Base-by-base conservation (phyloP, 768 basidiomycete species). In the Cyathus striatus region DNA sequence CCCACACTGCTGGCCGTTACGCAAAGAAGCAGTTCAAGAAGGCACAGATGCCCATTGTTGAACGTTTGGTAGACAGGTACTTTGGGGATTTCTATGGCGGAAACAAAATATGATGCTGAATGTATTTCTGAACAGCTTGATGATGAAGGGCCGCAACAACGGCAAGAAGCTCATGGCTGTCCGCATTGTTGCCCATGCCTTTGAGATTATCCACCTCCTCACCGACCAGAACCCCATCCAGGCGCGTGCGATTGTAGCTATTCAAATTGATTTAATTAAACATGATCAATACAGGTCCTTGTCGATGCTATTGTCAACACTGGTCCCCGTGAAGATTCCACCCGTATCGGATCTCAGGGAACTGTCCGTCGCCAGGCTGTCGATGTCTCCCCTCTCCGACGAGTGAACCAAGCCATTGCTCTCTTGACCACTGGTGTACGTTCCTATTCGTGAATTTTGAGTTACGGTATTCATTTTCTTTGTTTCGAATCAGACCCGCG, bases 101-200 rank as follows among this genome's bases (percentile, higher is more conserved):
- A 30, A 18, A 34, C 3, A 12, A 22, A 9, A 23, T 43, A 22
- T 23, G 20, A 37, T 42, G 46, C 13, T 39, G 9, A 43, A 36
- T 21, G 33, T 20, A 12, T 36, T 7, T 36, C 20, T 36, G 9
- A 18, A 12, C 54, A 95, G 92, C 68, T 72, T 99, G 65, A 99
- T 99, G 96, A 99, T 99, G 96, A 96, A 98, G 75, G 96, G 96
- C 49, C 93, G 96, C 70, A 99, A 98, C 85, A 98, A 94, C 73
- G 96, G 96, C 63, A 97, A 98, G 79, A 98, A 98, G 74, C 84
- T 98, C 65, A 72, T 99, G 68, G 86, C 96, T 59, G 90, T 99
- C 68, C 92, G 96, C 70, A 99, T 99, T 60, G 96, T 99, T 60
- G 90, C 92, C 47, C 96, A 99, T 69, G 90, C 96, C 25, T 99